Conservation (phyloP, 1,284 basidiomycete genomes). For the Moesziomyces sp. region DNA sequence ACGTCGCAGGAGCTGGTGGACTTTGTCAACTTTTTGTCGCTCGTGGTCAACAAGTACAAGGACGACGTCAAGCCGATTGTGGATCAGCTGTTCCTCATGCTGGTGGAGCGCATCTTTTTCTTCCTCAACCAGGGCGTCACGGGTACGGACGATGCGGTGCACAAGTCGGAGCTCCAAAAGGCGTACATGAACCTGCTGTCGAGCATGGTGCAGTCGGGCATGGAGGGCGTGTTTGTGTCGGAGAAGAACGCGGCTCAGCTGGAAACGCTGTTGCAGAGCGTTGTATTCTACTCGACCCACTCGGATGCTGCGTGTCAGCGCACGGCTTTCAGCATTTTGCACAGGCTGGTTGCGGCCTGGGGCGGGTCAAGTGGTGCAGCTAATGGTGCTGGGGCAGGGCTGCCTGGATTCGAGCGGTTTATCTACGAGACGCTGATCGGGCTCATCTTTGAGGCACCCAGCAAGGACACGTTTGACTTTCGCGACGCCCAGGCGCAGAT, state of each 20-base stretch:
- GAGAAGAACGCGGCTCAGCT: constrained; percentile 84
- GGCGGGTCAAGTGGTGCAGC: constrained; percentile 69
- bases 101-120: constrained; percentile 83
- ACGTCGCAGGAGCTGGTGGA: constrained; percentile 92
- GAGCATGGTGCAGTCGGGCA: constrained; percentile 78
- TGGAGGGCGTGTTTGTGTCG: constrained; percentile 87
- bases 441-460: constrained; percentile 83
- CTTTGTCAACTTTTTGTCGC: constrained; percentile 91
- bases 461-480: constrained; percentile 82
- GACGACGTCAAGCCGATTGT: constrained; percentile 85
- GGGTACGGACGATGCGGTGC: constrained; percentile 89
- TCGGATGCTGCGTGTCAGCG: constrained; percentile 74
- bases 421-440: constrained; percentile 89
- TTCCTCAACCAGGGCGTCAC: constrained; percentile 83
- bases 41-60: constrained; percentile 91
- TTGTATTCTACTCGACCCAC: constrained; percentile 71
- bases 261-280: constrained; percentile 78
- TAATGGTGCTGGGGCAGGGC: constrained; percentile 26
- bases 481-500: constrained; percentile 78
- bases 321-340: constrained; percentile 83
- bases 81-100: constrained; percentile 87
- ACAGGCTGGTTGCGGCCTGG: constrained; percentile 79
- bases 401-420: constrained; percentile 93
- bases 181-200: constrained; percentile 88
- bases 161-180: constrained; percentile 86